These are phyloP conservation scores for Achlya hypogyna DNA, from an alignment of 352 stramenopile species.

Conservation along the genomic window DNA sequence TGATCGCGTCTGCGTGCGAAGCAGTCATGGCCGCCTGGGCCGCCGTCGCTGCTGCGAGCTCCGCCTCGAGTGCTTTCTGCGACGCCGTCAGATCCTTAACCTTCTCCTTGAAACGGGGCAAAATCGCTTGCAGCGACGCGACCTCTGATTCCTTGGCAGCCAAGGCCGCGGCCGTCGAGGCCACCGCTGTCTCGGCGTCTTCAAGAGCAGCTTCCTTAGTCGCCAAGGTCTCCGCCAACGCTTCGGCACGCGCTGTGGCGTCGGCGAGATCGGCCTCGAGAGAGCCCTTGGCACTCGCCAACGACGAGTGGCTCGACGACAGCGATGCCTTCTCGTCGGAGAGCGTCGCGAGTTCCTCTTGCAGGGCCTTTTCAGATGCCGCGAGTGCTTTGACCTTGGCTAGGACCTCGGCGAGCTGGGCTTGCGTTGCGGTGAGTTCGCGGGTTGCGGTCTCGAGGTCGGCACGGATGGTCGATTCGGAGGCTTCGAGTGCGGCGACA, in stretches of 20 bases:
- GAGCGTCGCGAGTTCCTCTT: neutral
- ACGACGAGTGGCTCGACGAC: neutral
- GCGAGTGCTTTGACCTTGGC: neutral
- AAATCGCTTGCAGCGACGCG: neutral
- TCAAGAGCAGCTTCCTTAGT: too few species aligned
- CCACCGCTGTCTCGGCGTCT: neutral
- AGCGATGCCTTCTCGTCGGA: slow-evolving; percentile 1
- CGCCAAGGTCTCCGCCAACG: neutral
- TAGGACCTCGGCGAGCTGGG: neutral
- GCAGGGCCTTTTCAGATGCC: neutral
- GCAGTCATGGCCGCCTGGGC: neutral
- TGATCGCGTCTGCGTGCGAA: neutral
- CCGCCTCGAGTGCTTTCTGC: neutral
- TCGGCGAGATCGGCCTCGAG: neutral
- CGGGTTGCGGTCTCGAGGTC: neutral
- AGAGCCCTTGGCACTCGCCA: neutral
- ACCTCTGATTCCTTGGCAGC: neutral
- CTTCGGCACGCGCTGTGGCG: neutral
- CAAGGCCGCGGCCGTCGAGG: neutral
- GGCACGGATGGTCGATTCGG: neutral
- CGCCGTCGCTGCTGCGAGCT: neutral
- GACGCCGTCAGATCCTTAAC: neutral
- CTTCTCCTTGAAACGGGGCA: slow-evolving; percentile 17
- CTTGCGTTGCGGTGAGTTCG: neutral
- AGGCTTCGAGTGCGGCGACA: slow-evolving; percentile 10